Evolutionary conservation across 1,284 basidiomycete genomes (phyloP).

Genomic region (Termitomyces sp.): DNA sequence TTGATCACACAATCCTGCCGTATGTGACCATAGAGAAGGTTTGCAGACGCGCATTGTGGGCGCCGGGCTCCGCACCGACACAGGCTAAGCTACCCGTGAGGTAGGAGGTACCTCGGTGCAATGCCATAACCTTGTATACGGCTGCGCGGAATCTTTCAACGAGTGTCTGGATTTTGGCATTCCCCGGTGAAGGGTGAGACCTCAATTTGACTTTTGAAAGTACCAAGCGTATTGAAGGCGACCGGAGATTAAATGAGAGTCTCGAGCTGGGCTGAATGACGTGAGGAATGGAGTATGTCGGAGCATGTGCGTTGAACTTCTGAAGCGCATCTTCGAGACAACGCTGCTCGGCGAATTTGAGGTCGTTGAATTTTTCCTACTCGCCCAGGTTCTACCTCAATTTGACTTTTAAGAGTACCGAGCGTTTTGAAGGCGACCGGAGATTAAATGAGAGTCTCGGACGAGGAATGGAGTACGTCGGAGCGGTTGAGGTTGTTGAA

Average conservation of each 20-base stretch:
- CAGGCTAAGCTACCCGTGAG: constrained; percentile 23
- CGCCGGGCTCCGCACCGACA: constrained; percentile 59
- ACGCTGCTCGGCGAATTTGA: constrained; percentile 6
- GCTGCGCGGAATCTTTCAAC: constrained; percentile 45
- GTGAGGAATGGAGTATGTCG: constrained; percentile 4
- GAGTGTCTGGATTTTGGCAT: constrained; percentile 25
- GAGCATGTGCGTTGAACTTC: constrained; percentile 4
- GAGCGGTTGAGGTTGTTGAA: constrained; percentile 4
- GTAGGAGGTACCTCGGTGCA: constrained; percentile 48
- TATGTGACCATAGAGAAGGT: constrained; percentile 47
- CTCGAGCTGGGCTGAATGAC: constrained; percentile 1
- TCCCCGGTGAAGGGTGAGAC: constrained; percentile 10
- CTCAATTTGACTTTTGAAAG: constrained; percentile 10
- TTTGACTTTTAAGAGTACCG: constrained; percentile 10
- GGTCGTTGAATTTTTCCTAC: constrained; percentile 8
- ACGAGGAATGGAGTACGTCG: constrained; percentile 4
- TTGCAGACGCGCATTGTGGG: constrained; percentile 48
- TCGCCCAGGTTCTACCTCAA: constrained; percentile 7
- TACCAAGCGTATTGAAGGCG: constrained; percentile 14
- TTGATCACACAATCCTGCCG: constrained; percentile 57
- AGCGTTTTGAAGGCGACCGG: constrained; percentile 13
- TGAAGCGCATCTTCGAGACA: constrained; percentile 11
- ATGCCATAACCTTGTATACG: constrained; percentile 51
- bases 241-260: not conserved
- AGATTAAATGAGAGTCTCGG: not conserved